Evolutionary conservation across 2,329 filamentous ascomycete genomes (phyloP), one percentile per base, ranked within the genome.

Genomic region (Tolypocladium amazonense): DNA sequence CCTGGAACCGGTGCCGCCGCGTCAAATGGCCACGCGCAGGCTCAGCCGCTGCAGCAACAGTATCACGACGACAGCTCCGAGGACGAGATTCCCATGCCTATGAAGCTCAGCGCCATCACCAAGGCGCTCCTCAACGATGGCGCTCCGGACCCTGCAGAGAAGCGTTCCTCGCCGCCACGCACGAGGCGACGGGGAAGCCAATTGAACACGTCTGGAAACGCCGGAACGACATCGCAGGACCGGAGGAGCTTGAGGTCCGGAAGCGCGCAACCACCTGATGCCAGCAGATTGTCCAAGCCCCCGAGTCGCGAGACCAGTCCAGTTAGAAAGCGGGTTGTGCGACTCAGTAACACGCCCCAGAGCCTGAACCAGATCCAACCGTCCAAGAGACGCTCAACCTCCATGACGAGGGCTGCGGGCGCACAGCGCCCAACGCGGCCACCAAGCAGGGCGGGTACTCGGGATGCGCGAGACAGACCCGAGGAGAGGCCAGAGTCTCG

Each of bases 71-170:
- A 96, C 70, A 96, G 90, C 78, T 96, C 92, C 30, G 93, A 97
- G 74, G 93, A 97, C 69, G 93, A 97, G 74, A 90, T 95, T 35
- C 89, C 89, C 20, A 88, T 90, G 66, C 92, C 92, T 67, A 91
- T 94, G 84, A 95, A 94, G 76, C 88, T 97, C 71, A 97, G 92
- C 71, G 92, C 92, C 67, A 84, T 94, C 65, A 96, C 93, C 56
- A 93, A 94, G 70, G 92, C 91, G 25, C 79, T 97, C 20, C 80
- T 97, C 30, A 84, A 85, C 60, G 84, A 87, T 61, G 82, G 83
- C 52, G 81, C 77, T 4, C 80, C 83, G 11, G 77, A 79, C 72
- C 68, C 70, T 64, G 64, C 66, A 3, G 64, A 72, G 33, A 71
- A 73, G 15, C 69, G 75, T 2, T 69, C 76, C 7, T 80, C 81